These are phyloP conservation scores for Osmozyma mogii DNA, from an alignment of 805 yeast species.

Conservation along the genomic window DNA sequence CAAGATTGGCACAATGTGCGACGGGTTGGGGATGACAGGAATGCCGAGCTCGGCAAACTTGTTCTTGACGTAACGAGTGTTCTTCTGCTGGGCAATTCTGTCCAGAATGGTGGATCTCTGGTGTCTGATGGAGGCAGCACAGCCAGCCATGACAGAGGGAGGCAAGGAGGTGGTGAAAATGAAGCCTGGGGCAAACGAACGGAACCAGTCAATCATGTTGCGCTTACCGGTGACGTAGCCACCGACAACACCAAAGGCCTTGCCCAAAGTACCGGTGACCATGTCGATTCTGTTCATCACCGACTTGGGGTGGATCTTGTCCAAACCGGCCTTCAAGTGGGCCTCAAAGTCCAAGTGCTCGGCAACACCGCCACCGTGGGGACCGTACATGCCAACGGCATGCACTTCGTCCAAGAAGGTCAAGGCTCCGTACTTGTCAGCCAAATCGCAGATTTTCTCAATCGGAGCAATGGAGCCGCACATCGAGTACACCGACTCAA, in stretches of 20 bases:
- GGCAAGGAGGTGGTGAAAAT: conserved; percentile 96
- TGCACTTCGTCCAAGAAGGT: conserved; percentile 98
- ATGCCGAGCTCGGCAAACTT: conserved; percentile 64
- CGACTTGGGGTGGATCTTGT: conserved; percentile 33
- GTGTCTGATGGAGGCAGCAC: conserved; percentile 76
- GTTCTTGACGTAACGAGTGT: conserved; percentile 78
- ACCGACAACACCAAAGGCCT: conserved; percentile 95
- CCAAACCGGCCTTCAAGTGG: conserved; percentile 62
- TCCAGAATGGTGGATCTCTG: conserved; percentile 71
- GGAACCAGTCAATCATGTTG: conserved; percentile 83
- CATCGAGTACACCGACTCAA: conserved; percentile 97
- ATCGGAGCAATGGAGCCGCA: conserved; percentile 96
- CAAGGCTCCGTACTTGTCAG: conserved; percentile 94
- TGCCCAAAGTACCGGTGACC: conserved; percentile 96
- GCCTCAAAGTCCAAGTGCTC: conserved; percentile 89
- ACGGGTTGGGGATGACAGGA: conserved; percentile 96
- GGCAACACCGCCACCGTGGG: conserved; percentile 99
- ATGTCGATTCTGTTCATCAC: conserved; percentile 88
- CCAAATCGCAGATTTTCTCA: conserved; percentile 85
- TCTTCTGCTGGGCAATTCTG: conserved; percentile 76
- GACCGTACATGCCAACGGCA: conserved; percentile 98
- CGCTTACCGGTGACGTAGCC: conserved; percentile 93
- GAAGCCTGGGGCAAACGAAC: conserved; percentile 96
- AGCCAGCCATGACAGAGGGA: conserved; percentile 97
- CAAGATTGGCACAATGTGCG: conserved; percentile 92